Conservation (phyloP, 208 protist genomes). For the Acanthamoeba triangularis region DNA sequence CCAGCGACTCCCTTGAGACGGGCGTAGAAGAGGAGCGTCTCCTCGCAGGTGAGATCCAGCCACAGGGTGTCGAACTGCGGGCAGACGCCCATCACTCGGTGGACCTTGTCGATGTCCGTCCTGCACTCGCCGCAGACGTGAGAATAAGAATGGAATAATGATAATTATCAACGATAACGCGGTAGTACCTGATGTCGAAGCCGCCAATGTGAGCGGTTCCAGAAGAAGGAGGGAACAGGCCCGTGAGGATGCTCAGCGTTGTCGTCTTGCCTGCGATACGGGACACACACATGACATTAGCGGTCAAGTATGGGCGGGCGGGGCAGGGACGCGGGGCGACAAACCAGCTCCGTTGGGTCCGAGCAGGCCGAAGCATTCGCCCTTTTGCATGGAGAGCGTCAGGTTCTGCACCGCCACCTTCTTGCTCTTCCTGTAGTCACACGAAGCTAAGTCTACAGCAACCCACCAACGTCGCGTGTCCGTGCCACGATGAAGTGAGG, state of each 20-base stretch:
- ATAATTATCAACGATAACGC: background rate
- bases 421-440: conserved; percentile 20
- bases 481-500: background rate
- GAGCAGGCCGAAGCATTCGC: conserved; percentile 88
- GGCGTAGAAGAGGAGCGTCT: conserved; percentile 85
- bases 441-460: too few species aligned
- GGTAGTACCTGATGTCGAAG: conserved; percentile 41
- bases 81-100: conserved; percentile 78
- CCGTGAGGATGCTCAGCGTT: conserved; percentile 84
- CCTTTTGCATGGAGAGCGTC: conserved; percentile 76
- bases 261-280: conserved; percentile 86
- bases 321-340: background rate
- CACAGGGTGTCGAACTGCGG: conserved; percentile 85
- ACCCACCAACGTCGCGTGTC: background rate
- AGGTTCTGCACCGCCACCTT: conserved; percentile 76
- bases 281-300: background rate
- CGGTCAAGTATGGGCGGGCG: background rate
- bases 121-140: background rate
- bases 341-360: conserved; percentile 88
- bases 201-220: conserved; percentile 71
- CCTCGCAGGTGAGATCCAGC: conserved; percentile 80
- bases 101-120: conserved; percentile 78
- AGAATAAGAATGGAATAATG: too few species aligned
- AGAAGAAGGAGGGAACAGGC: conserved; percentile 66
- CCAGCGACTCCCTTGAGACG: conserved; percentile 79